Conservation (phyloP, 331 rosid genomes). For the Stylosanthes scabra region DNA sequence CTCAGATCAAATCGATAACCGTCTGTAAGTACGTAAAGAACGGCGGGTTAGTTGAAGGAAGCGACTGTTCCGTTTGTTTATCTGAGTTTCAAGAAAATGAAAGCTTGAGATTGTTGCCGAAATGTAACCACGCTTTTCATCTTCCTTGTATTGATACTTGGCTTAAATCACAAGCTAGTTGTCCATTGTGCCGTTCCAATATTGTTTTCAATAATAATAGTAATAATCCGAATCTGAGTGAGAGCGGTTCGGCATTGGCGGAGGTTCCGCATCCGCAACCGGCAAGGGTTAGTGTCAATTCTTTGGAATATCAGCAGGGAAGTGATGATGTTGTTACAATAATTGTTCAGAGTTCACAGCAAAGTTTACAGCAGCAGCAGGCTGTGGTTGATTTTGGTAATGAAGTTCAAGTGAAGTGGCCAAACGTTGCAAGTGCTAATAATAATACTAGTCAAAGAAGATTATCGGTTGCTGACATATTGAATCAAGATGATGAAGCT, state of each 20-base stretch:
- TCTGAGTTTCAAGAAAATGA: conserved; percentile 78
- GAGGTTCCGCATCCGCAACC: conserved; percentile 19
- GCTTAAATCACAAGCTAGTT: conserved; percentile 71
- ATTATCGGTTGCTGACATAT: conserved; percentile 52
- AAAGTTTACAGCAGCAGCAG: conserved; percentile 24
- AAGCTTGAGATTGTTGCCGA: conserved; percentile 67
- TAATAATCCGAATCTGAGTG: conserved; percentile 13
- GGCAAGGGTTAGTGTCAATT: conserved; percentile 24
- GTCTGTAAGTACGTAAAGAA: conserved; percentile 62
- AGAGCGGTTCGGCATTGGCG: neutral
- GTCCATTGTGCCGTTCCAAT: conserved; percentile 80
- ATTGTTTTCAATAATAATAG: conserved; percentile 22
- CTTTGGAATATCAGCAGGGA: conserved; percentile 54
- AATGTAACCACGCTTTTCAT: conserved; percentile 84
- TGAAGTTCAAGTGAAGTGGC: conserved; percentile 28
- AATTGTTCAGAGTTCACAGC: conserved; percentile 48
- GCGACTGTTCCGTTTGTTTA: conserved; percentile 78
- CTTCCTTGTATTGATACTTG: conserved; percentile 83
- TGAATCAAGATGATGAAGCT: conserved; percentile 33
- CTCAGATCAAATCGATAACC: conserved; percentile 60
- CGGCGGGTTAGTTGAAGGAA: conserved; percentile 60
- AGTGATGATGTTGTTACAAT: conserved; percentile 39
- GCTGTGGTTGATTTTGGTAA: conserved; percentile 28
- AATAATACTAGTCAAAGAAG: conserved; percentile 5
- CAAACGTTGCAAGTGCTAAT: conserved; percentile 24